Evolutionary conservation across 1,284 basidiomycete genomes (phyloP), one percentile per base, ranked within the genome.

Genomic region (Exobasidium rhododendri): DNA sequence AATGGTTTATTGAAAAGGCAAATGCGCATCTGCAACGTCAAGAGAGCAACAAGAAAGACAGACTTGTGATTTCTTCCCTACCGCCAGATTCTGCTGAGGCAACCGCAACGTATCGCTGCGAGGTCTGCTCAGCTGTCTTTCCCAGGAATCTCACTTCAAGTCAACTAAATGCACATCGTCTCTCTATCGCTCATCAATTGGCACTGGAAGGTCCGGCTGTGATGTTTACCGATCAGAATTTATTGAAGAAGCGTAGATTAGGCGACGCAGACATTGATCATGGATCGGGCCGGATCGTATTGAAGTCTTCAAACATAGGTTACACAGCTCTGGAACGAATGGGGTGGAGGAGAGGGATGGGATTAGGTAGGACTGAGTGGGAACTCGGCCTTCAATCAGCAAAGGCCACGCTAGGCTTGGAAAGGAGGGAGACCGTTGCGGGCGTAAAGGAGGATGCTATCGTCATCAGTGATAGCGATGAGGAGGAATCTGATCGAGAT

Each of bases 301-400:
- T 50, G 24, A 50, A 31, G 22, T 7, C 47, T 31, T 24, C 24
- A 24, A 50, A 50, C 29, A 7, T 50, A 14, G 47, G 47, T 7
- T 50, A 50, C 20, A 31, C 47, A 7, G 47, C 47, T 14, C 20
- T 50, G 20, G 47, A 50, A 31, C 47, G 47, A 24, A 50, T 50
- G 47, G 47, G 47, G 10, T 50, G 47, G 47, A 24, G 47, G 29
- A 31, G 14, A 24, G 47, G 47, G 22, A 50, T 50, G 47, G 47
- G 47, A 10, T 50, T 50, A 31, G 47, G 47, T 10, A 50, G 47
- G 47, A 20, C 7, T 7, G 47, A 50, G 29, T 50, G 29, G 24
- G 47, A 50, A 20, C 22, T 10, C 14, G 47, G 24, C 7, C 14
- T 22, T 22, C n/a, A 14, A n/a, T 44, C 43, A n/a, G 43, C 14